These are phyloP conservation scores for Quercus dentata DNA, from an alignment of 306 rosid species.

Conservation along the genomic window DNA sequence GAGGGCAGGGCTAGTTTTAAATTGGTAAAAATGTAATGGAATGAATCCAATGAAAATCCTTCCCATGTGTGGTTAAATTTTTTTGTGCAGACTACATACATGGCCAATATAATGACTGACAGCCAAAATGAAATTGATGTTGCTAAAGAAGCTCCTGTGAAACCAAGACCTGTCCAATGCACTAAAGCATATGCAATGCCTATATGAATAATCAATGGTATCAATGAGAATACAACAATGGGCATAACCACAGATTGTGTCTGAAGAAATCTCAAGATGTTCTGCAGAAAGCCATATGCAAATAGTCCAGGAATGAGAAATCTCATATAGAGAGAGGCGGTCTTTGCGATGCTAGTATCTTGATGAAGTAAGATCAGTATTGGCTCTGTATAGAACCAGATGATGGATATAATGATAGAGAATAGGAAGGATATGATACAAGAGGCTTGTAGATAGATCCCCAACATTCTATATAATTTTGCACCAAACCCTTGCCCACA, in stretches of 20 bases:
- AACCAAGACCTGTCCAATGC: slow-evolving; percentile 39
- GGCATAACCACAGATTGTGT: slow-evolving; percentile 69
- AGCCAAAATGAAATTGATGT: slow-evolving; percentile 64
- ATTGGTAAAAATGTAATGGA: slow-evolving; percentile 31
- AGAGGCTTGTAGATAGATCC: slow-evolving; percentile 77
- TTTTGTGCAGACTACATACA: slow-evolving; percentile 35
- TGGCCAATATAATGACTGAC: slow-evolving; percentile 35
- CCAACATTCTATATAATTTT: slow-evolving; percentile 49
- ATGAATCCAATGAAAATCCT: slow-evolving; percentile 60
- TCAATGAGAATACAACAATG: slow-evolving; percentile 40
- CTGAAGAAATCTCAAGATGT: slow-evolving; percentile 66
- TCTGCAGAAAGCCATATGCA: slow-evolving; percentile 66
- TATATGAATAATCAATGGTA: slow-evolving; percentile 44
- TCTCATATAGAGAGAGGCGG: slow-evolving; percentile 57
- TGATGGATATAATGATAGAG: slow-evolving; percentile 46
- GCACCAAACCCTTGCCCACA: slow-evolving; percentile 91
- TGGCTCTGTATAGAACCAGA: slow-evolving; percentile 62
- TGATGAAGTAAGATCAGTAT: slow-evolving; percentile 61
- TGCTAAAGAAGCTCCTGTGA: slow-evolving; percentile 65
- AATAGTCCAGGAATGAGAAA: slow-evolving; percentile 63
- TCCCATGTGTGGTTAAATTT: slow-evolving; percentile 61
- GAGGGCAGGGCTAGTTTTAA: slow-evolving; percentile 75
- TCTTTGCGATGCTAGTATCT: slow-evolving; percentile 49
- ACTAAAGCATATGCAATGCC: slow-evolving; percentile 56
- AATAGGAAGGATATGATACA: slow-evolving; percentile 58